Evolutionary conservation across 108 stramenopile species (phyloP).

Genomic region (Tribonema minus): DNA sequence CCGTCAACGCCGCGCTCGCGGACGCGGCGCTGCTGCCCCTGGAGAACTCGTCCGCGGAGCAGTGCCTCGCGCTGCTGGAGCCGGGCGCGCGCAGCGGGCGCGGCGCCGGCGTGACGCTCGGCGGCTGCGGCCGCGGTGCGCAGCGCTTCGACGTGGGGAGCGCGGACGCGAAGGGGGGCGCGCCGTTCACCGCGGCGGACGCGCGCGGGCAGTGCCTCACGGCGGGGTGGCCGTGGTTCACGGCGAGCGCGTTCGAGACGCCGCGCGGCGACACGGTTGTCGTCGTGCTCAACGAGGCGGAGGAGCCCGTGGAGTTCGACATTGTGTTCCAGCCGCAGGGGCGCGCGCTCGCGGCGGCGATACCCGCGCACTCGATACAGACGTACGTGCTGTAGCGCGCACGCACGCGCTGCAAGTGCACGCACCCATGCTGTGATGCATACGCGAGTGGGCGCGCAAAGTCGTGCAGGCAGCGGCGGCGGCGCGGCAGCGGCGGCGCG

Average conservation of each 20-base stretch:
- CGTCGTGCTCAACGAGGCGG: slow-evolving; percentile 48
- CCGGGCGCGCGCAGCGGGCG: neutral
- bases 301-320: slow-evolving; percentile 15
- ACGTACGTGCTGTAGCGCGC: slow-evolving; percentile 3
- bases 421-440: too few species aligned
- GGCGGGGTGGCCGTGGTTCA: slow-evolving; percentile 53
- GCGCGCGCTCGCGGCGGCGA: neutral
- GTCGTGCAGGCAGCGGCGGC: too few species aligned
- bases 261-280: slow-evolving; percentile 26
- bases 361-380: slow-evolving; percentile 14
- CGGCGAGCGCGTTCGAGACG: slow-evolving; percentile 38
- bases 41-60: too few species aligned
- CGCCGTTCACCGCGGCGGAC: neutral
- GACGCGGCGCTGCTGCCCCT: neutral
- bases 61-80: neutral
- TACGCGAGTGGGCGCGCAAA: too few species aligned
- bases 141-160: too few species aligned
- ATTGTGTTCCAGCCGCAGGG: slow-evolving; percentile 5
- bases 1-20: neutral
- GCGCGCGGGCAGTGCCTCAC: slow-evolving; percentile 39
- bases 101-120: neutral
- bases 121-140: neutral
- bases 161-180: too few species aligned
- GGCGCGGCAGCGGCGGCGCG: too few species aligned
- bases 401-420: too few species aligned